Base-by-base conservation (phyloP, 805 yeast genomes). In the Sungouiozyma intestinalis region DNA sequence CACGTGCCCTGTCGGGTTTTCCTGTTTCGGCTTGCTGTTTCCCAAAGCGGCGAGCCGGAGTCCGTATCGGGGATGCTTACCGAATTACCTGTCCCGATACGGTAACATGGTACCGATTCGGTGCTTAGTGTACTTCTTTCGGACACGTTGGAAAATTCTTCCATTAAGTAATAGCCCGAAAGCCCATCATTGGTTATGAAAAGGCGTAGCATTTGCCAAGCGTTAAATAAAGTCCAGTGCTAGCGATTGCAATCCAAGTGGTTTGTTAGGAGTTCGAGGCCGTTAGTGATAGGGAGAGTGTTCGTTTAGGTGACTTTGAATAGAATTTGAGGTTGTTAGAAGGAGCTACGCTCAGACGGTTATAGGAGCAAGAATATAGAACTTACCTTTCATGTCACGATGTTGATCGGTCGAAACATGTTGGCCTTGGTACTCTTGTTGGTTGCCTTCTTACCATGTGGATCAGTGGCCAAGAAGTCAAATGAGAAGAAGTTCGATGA, bases 401-500 rank as follows among this genome's bases (percentile, higher is more conserved):
- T 24, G 29, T 11, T 24, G 29, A 24, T 6, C 6, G 11, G 29
- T 24, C 29, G 29, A 24, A 24, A 11, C 11, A 24, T 11, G 29
- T 24, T 24, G 11, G 29, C 29, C 29, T 24, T 24, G 9, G 11
- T 24, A 24, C 11, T 24, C 9, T 24, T 24, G 29, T 11, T 24
- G 29, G 9, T 24, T 24, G 29, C 29, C 6, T 24, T 24, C 11
- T 24, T 24, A 24, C 29, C 29, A 24, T 24, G 6, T 24, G 29
- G 11, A 24, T 24, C 29, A 11, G 6, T 24, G 29, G 29, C 29
- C 13, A 36, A 24, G 32, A 37, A 34, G 7, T 33, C 34, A 16
- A 31, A 33, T 24, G 38, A 13, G 13, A 35, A 34, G 32, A 35
- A 16, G 4, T 17, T 24, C 15, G 34, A 40, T 15, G 44, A 36